phyloP scores from a whole-genome alignment of 1,284 basidiomycete species.

The Schizopora paradoxa region DNA sequence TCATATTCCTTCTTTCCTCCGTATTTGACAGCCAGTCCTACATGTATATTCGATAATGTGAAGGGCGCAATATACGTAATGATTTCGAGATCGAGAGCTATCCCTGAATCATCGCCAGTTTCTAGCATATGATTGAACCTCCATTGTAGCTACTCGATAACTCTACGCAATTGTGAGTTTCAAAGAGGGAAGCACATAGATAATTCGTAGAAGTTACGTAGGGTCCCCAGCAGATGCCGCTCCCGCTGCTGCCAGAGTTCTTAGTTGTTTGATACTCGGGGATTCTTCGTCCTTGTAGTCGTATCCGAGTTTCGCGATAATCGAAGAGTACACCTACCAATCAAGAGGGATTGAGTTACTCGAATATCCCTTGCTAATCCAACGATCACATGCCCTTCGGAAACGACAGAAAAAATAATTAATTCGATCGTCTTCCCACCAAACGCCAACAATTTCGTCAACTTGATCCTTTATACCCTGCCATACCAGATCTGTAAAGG shows the following conservation, averaged over 20 bases:
- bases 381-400: conserved; percentile 47
- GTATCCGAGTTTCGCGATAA: conserved; percentile 79
- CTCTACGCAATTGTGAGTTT: conserved; percentile 37
- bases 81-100: conserved; percentile 72
- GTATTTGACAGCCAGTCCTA: conserved; percentile 64
- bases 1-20: conserved; percentile 81
- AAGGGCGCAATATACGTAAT: conserved; percentile 47
- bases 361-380: no score
- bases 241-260: conserved; percentile 70
- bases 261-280: conserved; percentile 68
- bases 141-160: conserved; percentile 65
- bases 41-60: conserved; percentile 39
- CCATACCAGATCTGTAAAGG: conserved; percentile 65
- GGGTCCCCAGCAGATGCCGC: conserved; percentile 62
- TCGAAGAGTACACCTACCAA: conserved; percentile 70
- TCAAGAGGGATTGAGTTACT: conserved; percentile 6
- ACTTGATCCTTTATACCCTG: conserved; percentile 56
- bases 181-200: conserved; percentile 1
- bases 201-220: conserved; percentile 37
- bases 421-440: conserved; percentile 80
- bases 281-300: conserved; percentile 69
- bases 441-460: conserved; percentile 55
- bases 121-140: conserved; percentile 74
- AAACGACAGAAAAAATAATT: conserved; percentile 60
- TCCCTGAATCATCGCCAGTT: conserved; percentile 72